Evolutionary conservation across 805 yeast species (phyloP), one percentile per base, ranked within the genome.

Genomic region (Kodamaea jinghongensis): DNA sequence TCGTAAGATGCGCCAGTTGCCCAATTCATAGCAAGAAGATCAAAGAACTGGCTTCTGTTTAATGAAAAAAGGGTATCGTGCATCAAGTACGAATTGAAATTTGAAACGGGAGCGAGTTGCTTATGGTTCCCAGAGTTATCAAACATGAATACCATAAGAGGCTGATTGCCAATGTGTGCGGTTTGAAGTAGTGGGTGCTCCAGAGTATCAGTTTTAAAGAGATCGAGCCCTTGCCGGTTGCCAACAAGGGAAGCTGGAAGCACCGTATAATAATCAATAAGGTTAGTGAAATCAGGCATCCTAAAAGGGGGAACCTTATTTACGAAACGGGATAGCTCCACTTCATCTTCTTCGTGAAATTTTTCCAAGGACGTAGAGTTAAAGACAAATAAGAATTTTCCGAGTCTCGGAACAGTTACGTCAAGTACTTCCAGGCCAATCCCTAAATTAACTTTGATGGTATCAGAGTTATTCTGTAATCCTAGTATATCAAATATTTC

Each of bases 1-100:
- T 54, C 51, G 36, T 63, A 55, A 10, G 59, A 54, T 9, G 63
- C 43, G 6, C 54, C 55, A 15, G 53, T 50, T 2, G 63, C 48
- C 79, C 78, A 75, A 9, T 52, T 55, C 17, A 50, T 48, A 0
- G 76, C 72, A 49, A 75, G 60, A 1, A 48, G 42, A 43, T 73
- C 77, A 49, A 74, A 71, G 36, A 70, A 63, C 8, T 39, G n/a
- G n/a, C n/a, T n/a, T n/a, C n/a, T n/a, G n/a, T n/a, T n/a, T n/a
- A n/a, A n/a, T n/a, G n/a, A n/a, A n/a, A n/a, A n/a, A n/a, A 20
- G 28, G 11, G 32, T 31, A 10, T 22, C 23, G 7, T 27, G 34
- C 10, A 45, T 34, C 10, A 59, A 42, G 38, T 55, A 57, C 25
- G 53, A 52, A 27, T 49, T 52, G 23, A 56, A 39, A 25, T 46